These are phyloP conservation scores for Myriangium duriaei DNA, from an alignment of 2,329 filamentous ascomycete species.

Conservation along the genomic window DNA sequence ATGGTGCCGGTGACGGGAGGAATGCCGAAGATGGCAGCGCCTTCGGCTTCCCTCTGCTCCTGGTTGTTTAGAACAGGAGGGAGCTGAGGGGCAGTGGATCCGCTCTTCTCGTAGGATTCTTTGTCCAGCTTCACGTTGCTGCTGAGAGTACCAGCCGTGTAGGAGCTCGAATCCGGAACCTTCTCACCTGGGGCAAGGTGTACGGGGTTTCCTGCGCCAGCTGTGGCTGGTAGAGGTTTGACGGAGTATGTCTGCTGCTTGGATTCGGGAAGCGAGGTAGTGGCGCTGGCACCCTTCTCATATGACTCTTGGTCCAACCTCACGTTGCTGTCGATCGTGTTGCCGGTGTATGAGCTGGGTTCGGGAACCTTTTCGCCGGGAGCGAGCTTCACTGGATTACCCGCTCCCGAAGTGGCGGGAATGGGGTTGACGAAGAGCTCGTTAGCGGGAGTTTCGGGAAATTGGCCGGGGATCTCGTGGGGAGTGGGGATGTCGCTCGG, in stretches of 20 bases:
- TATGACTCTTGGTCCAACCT: slow-evolving; percentile 72
- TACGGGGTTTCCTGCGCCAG: slow-evolving; percentile 60
- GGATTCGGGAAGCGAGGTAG: slow-evolving; percentile 12
- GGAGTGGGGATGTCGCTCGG: slow-evolving; percentile 19
- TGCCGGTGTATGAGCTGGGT: slow-evolving; percentile 47
- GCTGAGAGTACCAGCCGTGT: slow-evolving; percentile 60
- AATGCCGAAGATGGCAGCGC: slow-evolving; percentile 33
- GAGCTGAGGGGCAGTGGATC: slow-evolving; percentile 38
- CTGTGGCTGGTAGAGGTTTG: slow-evolving; percentile 44
- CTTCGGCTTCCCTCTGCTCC: slow-evolving; percentile 28
- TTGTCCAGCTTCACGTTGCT: slow-evolving; percentile 56
- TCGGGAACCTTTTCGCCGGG: slow-evolving; percentile 76
- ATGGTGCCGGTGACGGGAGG: slow-evolving; percentile 43
- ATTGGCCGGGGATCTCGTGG: slow-evolving; percentile 49
- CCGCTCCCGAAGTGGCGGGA: slow-evolving; percentile 43
- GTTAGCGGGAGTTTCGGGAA: slow-evolving; percentile 56
- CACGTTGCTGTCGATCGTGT: slow-evolving; percentile 54
- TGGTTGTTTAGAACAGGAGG: slow-evolving; percentile 35
- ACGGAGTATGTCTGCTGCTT: slow-evolving; percentile 41
- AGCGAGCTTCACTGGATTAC: slow-evolving; percentile 68
- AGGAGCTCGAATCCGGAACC: slow-evolving; percentile 53
- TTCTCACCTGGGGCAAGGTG: slow-evolving; percentile 66
- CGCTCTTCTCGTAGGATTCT: slow-evolving; percentile 74
- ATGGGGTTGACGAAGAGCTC: slow-evolving; percentile 46
- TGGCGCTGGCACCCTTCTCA: slow-evolving; percentile 53